Base-by-base conservation (phyloP, 306 rosid species). In the Delonix regia region DNA sequence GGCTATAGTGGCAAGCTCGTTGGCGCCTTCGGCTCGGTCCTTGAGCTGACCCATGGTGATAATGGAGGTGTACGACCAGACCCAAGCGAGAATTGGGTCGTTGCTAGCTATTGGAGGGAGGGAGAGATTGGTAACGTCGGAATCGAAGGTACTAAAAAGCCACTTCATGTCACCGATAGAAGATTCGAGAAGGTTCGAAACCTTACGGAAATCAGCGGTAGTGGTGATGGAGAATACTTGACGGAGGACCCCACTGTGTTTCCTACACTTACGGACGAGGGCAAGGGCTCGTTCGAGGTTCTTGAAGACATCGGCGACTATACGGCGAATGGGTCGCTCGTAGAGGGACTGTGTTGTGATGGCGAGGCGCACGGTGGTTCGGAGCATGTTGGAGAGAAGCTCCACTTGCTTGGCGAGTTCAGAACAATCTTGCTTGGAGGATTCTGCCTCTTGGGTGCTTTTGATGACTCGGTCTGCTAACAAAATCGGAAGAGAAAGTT, bases 71-170 rank as follows among this genome's bases (percentile, higher is more conserved):
- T 39, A 69, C 19, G 91, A 82, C 98, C 98, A 91, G 2, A 94
- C 94, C 93, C 94, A 91, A 0, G 97, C 89, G 6, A 94, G 83
- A 9, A 89, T 94, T 0, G 97, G 97, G 80, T 91, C 94, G 59
- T 86, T 90, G 70, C 91, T 88, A 12, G 94, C 93, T 14, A 94
- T 94, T 4, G 93, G 95, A 0, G 97, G 93, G 3, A 94, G 84
- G 0, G 94, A 84, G 14, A 94, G 73, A 51, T 85, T 77, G 4
- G 88, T 65, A 2, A 87, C 97, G 8, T 87, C 91, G 5, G 88
- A 85, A 51, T 94, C 92, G 44, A 87, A 81, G 27, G 90, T 87
- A 1, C 86, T 87, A 11, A 90, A 80, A 0, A 94, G 87, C 96
- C 97, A 94, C 33, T 66, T 71, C 91, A 94, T 73, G 80, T 94